These are phyloP conservation scores for Penicillium decumbens DNA, from an alignment of 2,329 filamentous ascomycete genomes.

Conservation along the genomic window DNA sequence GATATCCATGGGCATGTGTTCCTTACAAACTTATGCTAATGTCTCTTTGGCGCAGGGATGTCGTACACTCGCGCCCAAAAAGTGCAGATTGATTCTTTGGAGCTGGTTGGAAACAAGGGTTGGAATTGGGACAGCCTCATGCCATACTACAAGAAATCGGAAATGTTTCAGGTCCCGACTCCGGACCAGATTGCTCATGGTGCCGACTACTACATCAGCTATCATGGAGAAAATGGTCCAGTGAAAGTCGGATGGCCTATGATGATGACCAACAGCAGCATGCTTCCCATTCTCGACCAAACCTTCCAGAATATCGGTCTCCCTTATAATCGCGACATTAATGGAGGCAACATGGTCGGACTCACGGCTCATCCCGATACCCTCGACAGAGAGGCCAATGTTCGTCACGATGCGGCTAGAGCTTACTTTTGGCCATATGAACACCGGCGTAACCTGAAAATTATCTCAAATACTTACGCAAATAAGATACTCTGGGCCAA, in stretches of 20 bases:
- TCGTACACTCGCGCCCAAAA: constrained; percentile 37
- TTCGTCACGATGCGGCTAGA: constrained; percentile 47
- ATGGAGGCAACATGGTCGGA: constrained; percentile 45
- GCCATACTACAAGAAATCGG: constrained; percentile 31
- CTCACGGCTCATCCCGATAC: constrained; percentile 44
- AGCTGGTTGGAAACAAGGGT: constrained; percentile 29
- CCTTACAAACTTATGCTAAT: background rate
- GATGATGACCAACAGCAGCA: constrained; percentile 20
- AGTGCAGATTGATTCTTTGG: constrained; percentile 39
- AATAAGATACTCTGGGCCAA: constrained; percentile 40
- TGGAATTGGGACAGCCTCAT: constrained; percentile 33
- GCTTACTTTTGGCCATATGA: constrained; percentile 47
- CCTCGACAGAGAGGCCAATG: constrained; percentile 34
- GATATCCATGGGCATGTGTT: too few species aligned
- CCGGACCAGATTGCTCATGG: constrained; percentile 22
- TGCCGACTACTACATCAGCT: constrained; percentile 26
- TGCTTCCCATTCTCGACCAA: constrained; percentile 33
- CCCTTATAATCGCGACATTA: constrained; percentile 42
- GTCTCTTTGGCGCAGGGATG: constrained; percentile 28
- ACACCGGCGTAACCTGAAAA: constrained; percentile 42
- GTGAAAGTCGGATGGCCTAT: constrained; percentile 29
- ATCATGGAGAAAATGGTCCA: constrained; percentile 29
- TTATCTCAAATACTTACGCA: constrained; percentile 43
- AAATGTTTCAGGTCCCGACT: constrained; percentile 26
- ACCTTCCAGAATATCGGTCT: constrained; percentile 39